These are phyloP conservation scores for Mortierella sp. DNA, from an alignment of 371 early-diverging fungal genomes.

Conservation along the genomic window DNA sequence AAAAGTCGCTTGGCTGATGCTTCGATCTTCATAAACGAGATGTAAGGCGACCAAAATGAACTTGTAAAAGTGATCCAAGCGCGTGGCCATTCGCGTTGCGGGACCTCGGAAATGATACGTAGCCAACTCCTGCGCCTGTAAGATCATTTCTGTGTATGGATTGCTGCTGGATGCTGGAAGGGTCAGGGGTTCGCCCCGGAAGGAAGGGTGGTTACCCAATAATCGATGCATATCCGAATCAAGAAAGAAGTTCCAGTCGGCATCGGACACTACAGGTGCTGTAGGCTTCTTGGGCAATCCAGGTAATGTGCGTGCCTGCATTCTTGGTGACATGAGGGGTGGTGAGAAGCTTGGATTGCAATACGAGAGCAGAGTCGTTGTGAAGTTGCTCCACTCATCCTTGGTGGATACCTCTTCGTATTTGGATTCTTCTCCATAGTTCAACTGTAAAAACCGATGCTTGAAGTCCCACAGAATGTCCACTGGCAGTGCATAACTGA, in stretches of 20 bases:
- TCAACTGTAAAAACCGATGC: conserved; percentile 49
- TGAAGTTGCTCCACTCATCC: conserved; percentile 69
- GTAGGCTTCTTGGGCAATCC: conserved; percentile 13
- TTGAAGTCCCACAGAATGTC: conserved; percentile 46
- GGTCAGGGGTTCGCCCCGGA: conserved; percentile 8
- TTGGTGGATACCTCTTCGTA: conserved; percentile 1
- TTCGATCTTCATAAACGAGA: conserved; percentile 72
- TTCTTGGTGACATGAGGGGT: conserved; percentile 8
- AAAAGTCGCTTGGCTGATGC: conserved; percentile 56
- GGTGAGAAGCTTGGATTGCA: conserved; percentile 15
- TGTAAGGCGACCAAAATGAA: conserved; percentile 63
- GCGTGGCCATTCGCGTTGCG: conserved; percentile 15
- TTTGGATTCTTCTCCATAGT: conserved; percentile 19
- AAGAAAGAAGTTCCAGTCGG: conserved; percentile 34
- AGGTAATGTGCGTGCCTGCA: conserved; percentile 8
- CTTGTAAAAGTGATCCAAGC: conserved; percentile 52
- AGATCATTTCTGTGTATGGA: conserved; percentile 24
- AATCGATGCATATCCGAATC: conserved; percentile 23
- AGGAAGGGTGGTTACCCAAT: conserved; percentile 20
- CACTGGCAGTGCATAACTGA: conserved; percentile 59
- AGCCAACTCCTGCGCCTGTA: conserved; percentile 35
- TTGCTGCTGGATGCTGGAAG: conserved; percentile 12
- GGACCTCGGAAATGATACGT: conserved; percentile 35
- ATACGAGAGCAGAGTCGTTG: conserved; percentile 60
- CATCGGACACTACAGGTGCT: neutral